phyloP scores from a whole-genome alignment of 495 filamentous ascomycete genomes.

The Tuber microsphaerosporum region DNA sequence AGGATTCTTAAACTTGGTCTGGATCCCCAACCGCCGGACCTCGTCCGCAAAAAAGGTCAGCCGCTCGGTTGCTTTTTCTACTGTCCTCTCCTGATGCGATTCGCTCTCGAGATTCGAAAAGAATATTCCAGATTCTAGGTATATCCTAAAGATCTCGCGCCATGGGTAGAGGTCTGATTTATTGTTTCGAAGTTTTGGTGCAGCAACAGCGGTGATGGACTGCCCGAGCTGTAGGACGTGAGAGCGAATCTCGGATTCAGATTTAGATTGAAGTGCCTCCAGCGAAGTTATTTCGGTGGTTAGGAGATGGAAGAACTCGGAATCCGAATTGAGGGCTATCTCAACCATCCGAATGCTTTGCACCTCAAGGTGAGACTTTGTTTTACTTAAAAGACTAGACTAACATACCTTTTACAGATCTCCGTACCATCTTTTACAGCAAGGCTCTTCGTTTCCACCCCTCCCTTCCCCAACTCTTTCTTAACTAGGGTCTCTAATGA shows the following conservation, averaged over 20 bases:
- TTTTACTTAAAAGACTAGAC: not conserved
- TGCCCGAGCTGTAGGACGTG: conserved; percentile 53
- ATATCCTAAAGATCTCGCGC: conserved; percentile 66
- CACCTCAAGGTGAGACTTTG: not conserved
- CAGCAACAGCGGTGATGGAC: conserved; percentile 53
- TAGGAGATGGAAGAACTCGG: conserved; percentile 61
- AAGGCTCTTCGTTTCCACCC: conserved; percentile 17
- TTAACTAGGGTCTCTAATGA: conserved; percentile 50
- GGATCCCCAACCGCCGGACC: conserved; percentile 50
- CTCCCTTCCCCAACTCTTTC: conserved; percentile 24
- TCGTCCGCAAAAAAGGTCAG: conserved; percentile 56
- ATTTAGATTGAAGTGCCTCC: conserved; percentile 53
- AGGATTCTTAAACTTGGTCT: conserved; percentile 53
- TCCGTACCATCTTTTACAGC: not conserved
- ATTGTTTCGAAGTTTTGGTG: conserved; percentile 48
- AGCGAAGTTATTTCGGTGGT: conserved; percentile 56
- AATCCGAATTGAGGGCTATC: conserved; percentile 59
- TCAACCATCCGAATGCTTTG: conserved; percentile 45
- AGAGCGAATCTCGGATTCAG: conserved; percentile 51
- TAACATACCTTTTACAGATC: not conserved
- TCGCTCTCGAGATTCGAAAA: conserved; percentile 60
- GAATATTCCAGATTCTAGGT: conserved; percentile 63
- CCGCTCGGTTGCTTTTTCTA: conserved; percentile 50
- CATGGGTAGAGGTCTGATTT: conserved; percentile 63
- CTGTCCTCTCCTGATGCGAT: conserved; percentile 51